phyloP scores from a whole-genome alignment of 2,329 filamentous ascomycete species.

The Colletotrichum sp. region DNA sequence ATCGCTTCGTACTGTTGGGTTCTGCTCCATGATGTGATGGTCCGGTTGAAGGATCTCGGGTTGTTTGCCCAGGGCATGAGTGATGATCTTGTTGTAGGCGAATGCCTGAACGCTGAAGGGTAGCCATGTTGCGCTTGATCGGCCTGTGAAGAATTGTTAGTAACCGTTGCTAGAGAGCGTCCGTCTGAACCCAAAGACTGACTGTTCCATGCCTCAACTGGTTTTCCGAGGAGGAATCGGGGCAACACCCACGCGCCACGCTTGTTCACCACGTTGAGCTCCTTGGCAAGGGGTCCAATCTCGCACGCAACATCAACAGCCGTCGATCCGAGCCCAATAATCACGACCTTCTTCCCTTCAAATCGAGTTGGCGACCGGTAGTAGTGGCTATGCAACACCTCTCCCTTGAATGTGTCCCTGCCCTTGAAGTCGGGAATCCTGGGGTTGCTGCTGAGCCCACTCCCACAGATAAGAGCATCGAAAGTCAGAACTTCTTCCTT shows the following conservation, averaged over 20 bases:
- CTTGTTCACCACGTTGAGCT: constrained; percentile 40
- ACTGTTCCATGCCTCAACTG: constrained; percentile 39
- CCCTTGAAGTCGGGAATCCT: constrained; percentile 34
- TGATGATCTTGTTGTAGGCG: constrained; percentile 33
- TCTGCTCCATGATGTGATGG: constrained; percentile 38
- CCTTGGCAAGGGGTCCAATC: constrained; percentile 34
- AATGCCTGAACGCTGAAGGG: constrained; percentile 30
- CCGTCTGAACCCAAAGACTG: constrained; percentile 6
- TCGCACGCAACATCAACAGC: constrained; percentile 45
- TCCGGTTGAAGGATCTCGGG: constrained; percentile 35
- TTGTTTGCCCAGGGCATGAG: constrained; percentile 33
- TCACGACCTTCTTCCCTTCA: constrained; percentile 39
- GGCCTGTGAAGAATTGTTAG: constrained; percentile 21
- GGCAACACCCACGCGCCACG: constrained; percentile 43
- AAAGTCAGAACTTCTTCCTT: constrained; percentile 28
- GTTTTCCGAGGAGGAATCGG: constrained; percentile 40
- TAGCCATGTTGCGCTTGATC: constrained; percentile 32
- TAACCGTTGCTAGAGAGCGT: neutral
- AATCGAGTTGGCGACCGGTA: constrained; percentile 38
- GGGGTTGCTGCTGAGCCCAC: constrained; percentile 36
- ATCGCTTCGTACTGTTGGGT: constrained; percentile 32
- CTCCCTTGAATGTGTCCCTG: constrained; percentile 34
- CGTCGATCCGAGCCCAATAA: constrained; percentile 41
- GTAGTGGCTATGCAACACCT: constrained; percentile 40
- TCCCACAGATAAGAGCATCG: constrained; percentile 40